Evolutionary conservation across 371 early-diverging fungal species (phyloP).

Genomic region (Chytridium lagenaria): DNA sequence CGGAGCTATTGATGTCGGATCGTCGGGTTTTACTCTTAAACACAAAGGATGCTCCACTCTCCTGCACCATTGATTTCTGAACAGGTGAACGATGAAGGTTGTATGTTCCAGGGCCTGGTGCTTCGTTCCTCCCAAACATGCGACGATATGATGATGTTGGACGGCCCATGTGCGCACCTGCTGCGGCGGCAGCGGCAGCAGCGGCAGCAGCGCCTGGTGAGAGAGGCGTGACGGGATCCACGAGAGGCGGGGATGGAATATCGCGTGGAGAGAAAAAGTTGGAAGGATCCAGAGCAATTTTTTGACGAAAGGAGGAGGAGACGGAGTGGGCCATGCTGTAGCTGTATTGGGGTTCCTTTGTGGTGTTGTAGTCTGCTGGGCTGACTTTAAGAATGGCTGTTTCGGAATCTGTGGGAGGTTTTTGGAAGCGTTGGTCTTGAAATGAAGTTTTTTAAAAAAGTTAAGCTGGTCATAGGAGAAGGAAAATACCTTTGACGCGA

Average conservation of each 20-base stretch:
- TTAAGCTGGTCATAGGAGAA: slow-evolving; percentile 26
- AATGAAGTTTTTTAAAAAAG: too few relatives aligned
- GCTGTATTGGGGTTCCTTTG: slow-evolving; percentile 42
- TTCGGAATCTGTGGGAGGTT: slow-evolving; percentile 49
- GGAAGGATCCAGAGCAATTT: slow-evolving; percentile 17
- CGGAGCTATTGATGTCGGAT: slow-evolving; percentile 38
- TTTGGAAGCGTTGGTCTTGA: slow-evolving; percentile 45
- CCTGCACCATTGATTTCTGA: slow-evolving; percentile 17
- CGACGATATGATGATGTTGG: slow-evolving; percentile 10
- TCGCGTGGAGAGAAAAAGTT: too few relatives aligned
- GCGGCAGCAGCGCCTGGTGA: background rate
- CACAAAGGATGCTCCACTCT: slow-evolving; percentile 40
- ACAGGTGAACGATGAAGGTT: slow-evolving; percentile 18
- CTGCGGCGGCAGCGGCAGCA: slow-evolving; percentile 21
- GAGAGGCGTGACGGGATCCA: background rate
- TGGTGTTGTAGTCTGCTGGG: slow-evolving; percentile 43
- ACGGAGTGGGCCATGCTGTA: slow-evolving; percentile 41
- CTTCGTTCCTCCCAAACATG: slow-evolving; percentile 1
- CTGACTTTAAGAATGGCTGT: slow-evolving; percentile 18
- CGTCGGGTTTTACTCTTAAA: slow-evolving; percentile 50
- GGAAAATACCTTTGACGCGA: slow-evolving; percentile 47
- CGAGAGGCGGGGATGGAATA: background rate
- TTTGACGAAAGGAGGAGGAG: slow-evolving; percentile 46
- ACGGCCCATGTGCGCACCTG: slow-evolving; percentile 20
- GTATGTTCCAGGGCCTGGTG: slow-evolving; percentile 47